Conservation (phyloP, 2,329 filamentous ascomycete species). For the Colletotrichum incanum region DNA sequence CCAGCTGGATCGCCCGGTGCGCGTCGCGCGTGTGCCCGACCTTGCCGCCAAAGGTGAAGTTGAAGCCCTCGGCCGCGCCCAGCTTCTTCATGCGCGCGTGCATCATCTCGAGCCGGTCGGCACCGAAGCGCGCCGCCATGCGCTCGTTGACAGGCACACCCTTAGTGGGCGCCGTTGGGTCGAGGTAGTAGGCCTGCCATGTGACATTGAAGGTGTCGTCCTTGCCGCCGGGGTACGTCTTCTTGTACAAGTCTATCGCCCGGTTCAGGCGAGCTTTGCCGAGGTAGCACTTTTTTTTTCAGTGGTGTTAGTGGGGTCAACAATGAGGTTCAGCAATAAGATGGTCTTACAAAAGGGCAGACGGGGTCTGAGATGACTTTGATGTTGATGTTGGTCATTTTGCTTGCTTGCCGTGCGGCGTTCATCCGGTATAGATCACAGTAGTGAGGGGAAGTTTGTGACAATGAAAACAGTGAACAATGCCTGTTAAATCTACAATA, state of each 20-base stretch:
- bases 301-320: constrained; percentile 44
- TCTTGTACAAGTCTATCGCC: constrained; percentile 78
- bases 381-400: constrained; percentile 83
- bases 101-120: constrained; percentile 71
- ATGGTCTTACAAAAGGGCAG: constrained; percentile 72
- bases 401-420: constrained; percentile 41
- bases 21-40: constrained; percentile 85
- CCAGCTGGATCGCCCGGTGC: constrained; percentile 83
- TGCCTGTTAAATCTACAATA: neutral
- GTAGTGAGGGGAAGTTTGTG: neutral
- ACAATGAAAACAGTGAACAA: neutral
- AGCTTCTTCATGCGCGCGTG: constrained; percentile 69
- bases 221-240: constrained; percentile 69
- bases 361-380: constrained; percentile 86
- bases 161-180: constrained; percentile 71
- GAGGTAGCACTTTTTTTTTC: constrained; percentile 75
- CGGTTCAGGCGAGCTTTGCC: constrained; percentile 82
- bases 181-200: constrained; percentile 88
- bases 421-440: constrained; percentile 18
- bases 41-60: constrained; percentile 79
- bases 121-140: constrained; percentile 77
- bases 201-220: constrained; percentile 80
- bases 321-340: constrained; percentile 2
- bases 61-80: constrained; percentile 78
- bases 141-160: constrained; percentile 64